Evolutionary conservation across 495 filamentous ascomycete genomes (phyloP), one percentile per base, ranked within the genome.

Genomic region (Aspergillus affinis): DNA sequence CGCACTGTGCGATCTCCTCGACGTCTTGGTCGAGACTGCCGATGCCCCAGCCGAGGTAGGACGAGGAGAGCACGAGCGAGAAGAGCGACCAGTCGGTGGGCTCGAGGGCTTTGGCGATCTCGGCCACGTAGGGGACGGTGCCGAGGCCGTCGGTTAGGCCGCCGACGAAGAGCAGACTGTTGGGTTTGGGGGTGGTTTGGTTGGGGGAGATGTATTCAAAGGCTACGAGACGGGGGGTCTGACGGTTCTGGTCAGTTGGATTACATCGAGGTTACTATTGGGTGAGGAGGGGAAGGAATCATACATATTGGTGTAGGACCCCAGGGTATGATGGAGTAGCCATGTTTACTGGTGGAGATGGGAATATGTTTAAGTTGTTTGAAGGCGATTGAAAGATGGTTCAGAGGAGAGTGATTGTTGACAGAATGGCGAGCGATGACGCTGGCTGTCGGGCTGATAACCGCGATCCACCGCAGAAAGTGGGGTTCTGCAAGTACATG

Each of bases 141-240:
- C 85, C 80, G 48, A 92, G 81, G 19, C 89, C 90, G 75, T 96
- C 92, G 51, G 84, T 87, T 48, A 98, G 83, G 20, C 94, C 93
- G 61, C 87, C 88, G 54, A 97, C 80, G 75, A 94, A 96, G 64
- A 98, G 75, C 26, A 97, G 76, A 21, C 85, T 86, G 77, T 96
- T 87, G 55, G 75, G 67, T 50, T 75, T 78, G 50, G 68, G 69
- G 61, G 66, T 67, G 61, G 66, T 66, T 41, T 61, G 4, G 49
- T 10, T 49, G 47, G 72, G 56, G 10, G 75, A 64, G 32, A 69
- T 70, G 66, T 83, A 83, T 67, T 89, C 86, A 65, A 87, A 87
- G 18, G 83, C 83, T 47, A 79, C 74, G 26, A 89, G 79, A 44
- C 72, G 69, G n/a, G 78, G 69, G 54, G 82, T 75, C 80, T 87